Conservation (phyloP, 257 asterid species). For the Anisodus acutangulus region DNA sequence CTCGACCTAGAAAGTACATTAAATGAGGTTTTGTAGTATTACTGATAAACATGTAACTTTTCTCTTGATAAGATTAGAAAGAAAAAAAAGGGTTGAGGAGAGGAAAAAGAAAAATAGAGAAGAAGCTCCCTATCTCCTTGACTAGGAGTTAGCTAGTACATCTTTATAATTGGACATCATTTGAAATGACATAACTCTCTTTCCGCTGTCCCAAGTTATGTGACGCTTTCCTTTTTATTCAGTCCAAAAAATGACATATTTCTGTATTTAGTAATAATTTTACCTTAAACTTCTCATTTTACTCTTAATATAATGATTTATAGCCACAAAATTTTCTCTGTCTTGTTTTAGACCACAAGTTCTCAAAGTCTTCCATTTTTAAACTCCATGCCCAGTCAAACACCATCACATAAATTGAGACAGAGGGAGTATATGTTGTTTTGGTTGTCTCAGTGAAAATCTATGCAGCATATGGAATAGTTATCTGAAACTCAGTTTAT, state of each 20-base stretch:
- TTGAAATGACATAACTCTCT: no score
- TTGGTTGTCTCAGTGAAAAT: background rate
- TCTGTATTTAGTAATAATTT: no score
- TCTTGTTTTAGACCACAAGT: no score
- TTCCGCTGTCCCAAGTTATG: no score
- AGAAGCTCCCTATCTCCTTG: background rate
- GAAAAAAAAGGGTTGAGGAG: background rate
- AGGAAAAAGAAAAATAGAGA: background rate
- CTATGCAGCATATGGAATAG: constrained; percentile 11
- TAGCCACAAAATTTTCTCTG: no score
- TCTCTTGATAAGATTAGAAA: background rate
- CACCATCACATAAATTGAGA: no score
- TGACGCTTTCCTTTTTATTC: no score
- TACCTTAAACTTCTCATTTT: no score
- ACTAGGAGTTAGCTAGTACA: background rate
- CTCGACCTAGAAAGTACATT: background rate
- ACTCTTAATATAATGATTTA: no score
- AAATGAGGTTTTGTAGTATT: background rate
- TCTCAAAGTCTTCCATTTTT: no score
- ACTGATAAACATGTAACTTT: background rate
- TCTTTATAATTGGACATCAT: background rate
- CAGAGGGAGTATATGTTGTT: background rate
- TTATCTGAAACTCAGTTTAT: constrained; percentile 7
- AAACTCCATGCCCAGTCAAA: no score
- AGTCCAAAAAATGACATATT: no score